Percentiles rank a stretch among this genome's conserved stretches.
Conservation (phyloP, 495 filamentous ascomycete genomes). For the Xylaria longipes region DNA sequence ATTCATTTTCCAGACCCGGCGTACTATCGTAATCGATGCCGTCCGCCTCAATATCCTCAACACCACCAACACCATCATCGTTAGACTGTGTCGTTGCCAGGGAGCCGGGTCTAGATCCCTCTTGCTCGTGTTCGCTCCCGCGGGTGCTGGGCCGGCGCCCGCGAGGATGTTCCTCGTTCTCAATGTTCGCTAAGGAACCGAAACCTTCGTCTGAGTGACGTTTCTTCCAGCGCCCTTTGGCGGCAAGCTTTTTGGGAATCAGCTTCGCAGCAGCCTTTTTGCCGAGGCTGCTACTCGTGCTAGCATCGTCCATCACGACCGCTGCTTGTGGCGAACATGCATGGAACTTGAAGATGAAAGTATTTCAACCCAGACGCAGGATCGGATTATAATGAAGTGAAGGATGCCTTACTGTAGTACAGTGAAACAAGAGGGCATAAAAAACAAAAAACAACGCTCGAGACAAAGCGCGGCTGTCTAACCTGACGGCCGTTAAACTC, state of each 20-base stretch:
- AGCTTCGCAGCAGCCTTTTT: conserved; percentile 55
- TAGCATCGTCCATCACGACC: conserved; percentile 35
- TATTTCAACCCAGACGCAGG: neutral
- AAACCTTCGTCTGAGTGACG: conserved; percentile 47
- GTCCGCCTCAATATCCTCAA: conserved; percentile 9
- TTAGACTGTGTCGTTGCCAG: conserved; percentile 34
- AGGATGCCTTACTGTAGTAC: neutral
- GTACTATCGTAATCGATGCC: neutral
- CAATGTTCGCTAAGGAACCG: conserved; percentile 41
- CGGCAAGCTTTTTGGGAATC: conserved; percentile 51
- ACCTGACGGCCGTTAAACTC: neutral
- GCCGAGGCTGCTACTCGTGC: conserved; percentile 38
- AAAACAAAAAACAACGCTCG: neutral
- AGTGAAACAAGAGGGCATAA: neutral
- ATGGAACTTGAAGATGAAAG: neutral
- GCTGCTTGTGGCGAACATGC: conserved; percentile 22
- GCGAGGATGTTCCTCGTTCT: conserved; percentile 40
- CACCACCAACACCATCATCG: conserved; percentile 25
- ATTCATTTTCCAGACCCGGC: conserved; percentile 37
- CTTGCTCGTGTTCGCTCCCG: conserved; percentile 36
- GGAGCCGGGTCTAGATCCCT: conserved; percentile 32
- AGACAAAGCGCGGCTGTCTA: conserved; percentile 15
- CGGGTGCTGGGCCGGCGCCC: conserved; percentile 37
- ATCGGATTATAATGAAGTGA: neutral
- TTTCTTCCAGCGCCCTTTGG: conserved; percentile 53